Conservation (phyloP, 2,329 filamentous ascomycete species). For the Massarina eburnea region DNA sequence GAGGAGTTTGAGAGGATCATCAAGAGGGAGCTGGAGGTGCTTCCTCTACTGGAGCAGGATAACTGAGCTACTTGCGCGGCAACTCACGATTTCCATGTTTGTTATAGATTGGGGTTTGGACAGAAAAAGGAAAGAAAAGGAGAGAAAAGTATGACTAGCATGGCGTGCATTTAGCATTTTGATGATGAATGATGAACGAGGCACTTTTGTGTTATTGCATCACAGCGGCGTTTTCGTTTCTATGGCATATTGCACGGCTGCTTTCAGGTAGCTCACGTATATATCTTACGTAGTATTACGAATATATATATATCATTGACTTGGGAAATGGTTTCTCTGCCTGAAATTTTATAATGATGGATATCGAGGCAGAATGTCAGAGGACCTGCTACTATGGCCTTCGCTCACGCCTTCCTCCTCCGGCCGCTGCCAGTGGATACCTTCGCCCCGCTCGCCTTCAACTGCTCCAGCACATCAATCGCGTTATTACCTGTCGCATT, state of each 20-base stretch:
- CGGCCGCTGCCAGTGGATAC: conserved; percentile 29
- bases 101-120: background rate
- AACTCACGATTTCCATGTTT: background rate
- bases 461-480: conserved; percentile 38
- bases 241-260: background rate
- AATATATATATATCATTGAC: background rate
- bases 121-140: background rate
- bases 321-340: background rate
- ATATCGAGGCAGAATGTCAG: background rate
- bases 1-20: conserved; percentile 75
- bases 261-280: background rate
- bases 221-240: background rate
- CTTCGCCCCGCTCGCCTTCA: conserved; percentile 37
- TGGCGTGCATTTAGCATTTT: conserved; percentile 1
- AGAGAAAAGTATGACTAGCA: background rate
- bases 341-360: background rate
- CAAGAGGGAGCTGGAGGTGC: conserved; percentile 68
- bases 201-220: background rate
- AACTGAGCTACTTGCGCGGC: conserved; percentile 20
- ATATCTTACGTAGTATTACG: too few species aligned
- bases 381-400: too few species aligned
- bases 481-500: conserved; percentile 35
- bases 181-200: background rate
- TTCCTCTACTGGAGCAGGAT: conserved; percentile 68
- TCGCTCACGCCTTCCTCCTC: conserved; percentile 35